These are phyloP conservation scores for Raffaelea albimanens DNA, from an alignment of 2,329 filamentous ascomycete species.

Conservation along the genomic window DNA sequence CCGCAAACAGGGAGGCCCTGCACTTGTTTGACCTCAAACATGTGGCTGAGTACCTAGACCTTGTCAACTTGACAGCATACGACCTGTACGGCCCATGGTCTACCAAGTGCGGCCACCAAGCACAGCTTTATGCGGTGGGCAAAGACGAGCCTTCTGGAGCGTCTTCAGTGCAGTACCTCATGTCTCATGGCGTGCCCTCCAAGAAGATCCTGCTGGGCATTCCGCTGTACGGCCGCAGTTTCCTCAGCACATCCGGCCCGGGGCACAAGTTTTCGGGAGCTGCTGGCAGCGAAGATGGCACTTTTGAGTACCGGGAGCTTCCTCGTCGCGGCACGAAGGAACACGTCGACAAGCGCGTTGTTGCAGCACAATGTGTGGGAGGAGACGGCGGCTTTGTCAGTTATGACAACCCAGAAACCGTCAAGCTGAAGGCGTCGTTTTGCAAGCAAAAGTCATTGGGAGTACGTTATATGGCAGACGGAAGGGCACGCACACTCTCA, in stretches of 20 bases:
- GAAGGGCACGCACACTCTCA: too few species aligned
- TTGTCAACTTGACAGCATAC: slow-evolving; percentile 72
- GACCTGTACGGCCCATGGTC: slow-evolving; percentile 70
- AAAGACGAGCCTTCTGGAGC: slow-evolving; percentile 57
- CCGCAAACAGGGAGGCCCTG: slow-evolving; percentile 56
- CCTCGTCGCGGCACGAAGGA: slow-evolving; percentile 55
- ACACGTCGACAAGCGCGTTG: slow-evolving; percentile 54
- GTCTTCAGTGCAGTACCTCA: slow-evolving; percentile 55
- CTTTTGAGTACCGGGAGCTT: slow-evolving; percentile 65
- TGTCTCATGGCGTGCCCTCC: slow-evolving; percentile 55
- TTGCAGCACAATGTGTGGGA: slow-evolving; percentile 63
- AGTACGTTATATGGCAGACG: slow-evolving; percentile 28
- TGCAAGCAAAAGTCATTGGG: slow-evolving; percentile 63
- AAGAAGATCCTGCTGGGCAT: slow-evolving; percentile 68
- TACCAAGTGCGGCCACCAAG: slow-evolving; percentile 59
- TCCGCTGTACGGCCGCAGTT: slow-evolving; percentile 67
- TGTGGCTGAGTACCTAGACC: slow-evolving; percentile 58
- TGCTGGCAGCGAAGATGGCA: slow-evolving; percentile 53
- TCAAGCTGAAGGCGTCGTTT: slow-evolving; percentile 64
- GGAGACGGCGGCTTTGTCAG: slow-evolving; percentile 69
- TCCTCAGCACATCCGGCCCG: slow-evolving; percentile 54
- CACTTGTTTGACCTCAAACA: slow-evolving; percentile 57
- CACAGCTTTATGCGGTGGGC: slow-evolving; percentile 58
- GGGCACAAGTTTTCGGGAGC: slow-evolving; percentile 50
- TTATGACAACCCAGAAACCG: slow-evolving; percentile 71